Evolutionary conservation across 805 yeast genomes (phyloP).

Genomic region (Saccharomycopsis babjevae): DNA sequence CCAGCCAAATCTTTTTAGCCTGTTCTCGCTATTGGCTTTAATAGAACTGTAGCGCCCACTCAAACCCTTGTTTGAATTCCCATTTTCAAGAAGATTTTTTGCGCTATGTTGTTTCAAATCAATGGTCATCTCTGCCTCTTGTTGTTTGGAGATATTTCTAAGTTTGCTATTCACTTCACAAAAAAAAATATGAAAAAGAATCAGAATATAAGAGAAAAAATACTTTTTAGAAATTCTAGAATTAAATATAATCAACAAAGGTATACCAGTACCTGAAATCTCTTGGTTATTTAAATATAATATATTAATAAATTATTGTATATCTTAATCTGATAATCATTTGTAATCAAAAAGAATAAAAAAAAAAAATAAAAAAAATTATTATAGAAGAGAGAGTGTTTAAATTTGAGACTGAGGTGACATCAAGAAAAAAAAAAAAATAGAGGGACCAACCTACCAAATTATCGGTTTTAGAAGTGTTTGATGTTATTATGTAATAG

Average conservation of each 20-base stretch:
- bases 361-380: background rate
- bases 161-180: background rate
- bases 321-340: too few relatives aligned
- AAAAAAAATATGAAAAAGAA: background rate
- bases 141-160: background rate
- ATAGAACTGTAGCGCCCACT: background rate
- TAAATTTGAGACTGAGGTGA: background rate
- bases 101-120: background rate
- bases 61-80: background rate
- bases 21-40: background rate
- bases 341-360: background rate
- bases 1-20: constrained; percentile 17
- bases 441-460: background rate
- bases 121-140: background rate
- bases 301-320: too few relatives aligned
- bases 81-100: background rate
- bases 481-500: background rate
- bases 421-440: background rate
- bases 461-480: background rate
- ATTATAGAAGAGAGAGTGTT: background rate
- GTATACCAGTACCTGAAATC: too few relatives aligned
- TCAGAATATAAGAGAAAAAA: background rate
- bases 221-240: too few relatives aligned
- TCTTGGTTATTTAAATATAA: too few relatives aligned
- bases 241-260: too few relatives aligned